Evolutionary conservation across 1,139 yeast species (phyloP).

Genomic region (Blastobotrys arbuscula): DNA sequence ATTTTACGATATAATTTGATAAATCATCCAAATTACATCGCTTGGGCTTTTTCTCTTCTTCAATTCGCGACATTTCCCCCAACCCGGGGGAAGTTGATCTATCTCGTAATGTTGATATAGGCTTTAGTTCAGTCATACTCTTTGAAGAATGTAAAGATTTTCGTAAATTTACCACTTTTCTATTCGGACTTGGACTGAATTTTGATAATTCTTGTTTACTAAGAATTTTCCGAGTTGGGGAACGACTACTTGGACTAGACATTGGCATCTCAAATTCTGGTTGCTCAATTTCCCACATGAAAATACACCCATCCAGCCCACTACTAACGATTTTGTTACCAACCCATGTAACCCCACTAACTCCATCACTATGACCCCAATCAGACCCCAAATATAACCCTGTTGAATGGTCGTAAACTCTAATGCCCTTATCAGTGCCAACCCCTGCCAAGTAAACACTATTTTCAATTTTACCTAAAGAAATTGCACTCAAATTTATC

Average conservation of each 20-base stretch:
- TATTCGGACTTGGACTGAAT: conserved; percentile 10
- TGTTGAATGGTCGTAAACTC: conserved; percentile 42
- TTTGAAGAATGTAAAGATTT: conserved; percentile 14
- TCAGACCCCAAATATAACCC: conserved; percentile 46
- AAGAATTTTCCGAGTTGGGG: conserved; percentile 25
- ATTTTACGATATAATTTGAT: conserved; percentile 16
- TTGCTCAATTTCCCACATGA: conserved; percentile 23
- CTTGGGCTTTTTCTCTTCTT: not conserved
- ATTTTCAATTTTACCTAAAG: conserved; percentile 22
- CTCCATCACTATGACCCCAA: conserved; percentile 65
- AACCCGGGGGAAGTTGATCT: not conserved
- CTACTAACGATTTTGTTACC: conserved; percentile 25
- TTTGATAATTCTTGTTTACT: conserved; percentile 24
- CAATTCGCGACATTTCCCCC: conserved; percentile 1
- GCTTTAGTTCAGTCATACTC: conserved; percentile 14
- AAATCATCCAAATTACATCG: conserved; percentile 13
- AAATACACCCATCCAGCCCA: conserved; percentile 30
- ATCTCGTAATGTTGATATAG: not conserved
- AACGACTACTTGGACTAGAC: not conserved
- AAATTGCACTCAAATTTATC: conserved; percentile 25
- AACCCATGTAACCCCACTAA: conserved; percentile 39
- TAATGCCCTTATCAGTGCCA: conserved; percentile 53
- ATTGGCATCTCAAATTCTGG: not conserved
- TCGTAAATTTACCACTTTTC: not conserved
- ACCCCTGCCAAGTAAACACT: conserved; percentile 38